Evolutionary conservation across 495 filamentous ascomycete genomes (phyloP).

Genomic region (Xanthoparmelia taractica): DNA sequence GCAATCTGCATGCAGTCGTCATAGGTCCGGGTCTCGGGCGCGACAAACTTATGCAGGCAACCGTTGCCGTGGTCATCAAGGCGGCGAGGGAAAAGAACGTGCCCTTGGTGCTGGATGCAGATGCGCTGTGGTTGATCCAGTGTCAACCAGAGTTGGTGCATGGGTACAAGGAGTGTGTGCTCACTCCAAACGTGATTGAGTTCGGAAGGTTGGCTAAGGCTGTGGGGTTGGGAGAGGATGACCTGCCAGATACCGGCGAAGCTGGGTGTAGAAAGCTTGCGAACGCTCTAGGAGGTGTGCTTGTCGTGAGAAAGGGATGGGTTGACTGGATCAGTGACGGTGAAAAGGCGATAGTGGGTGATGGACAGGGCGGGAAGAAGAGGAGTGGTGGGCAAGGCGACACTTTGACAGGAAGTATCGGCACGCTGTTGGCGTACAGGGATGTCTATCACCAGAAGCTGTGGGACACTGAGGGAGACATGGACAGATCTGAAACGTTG

Average conservation of each 20-base stretch:
- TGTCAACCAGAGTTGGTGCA: slow-evolving; percentile 67
- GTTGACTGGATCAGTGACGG: slow-evolving; percentile 84
- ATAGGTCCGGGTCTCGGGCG: slow-evolving; percentile 89
- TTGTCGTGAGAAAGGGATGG: slow-evolving; percentile 82
- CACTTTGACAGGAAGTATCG: slow-evolving; percentile 84
- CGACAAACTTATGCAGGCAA: slow-evolving; percentile 83
- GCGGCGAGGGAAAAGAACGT: slow-evolving; percentile 66
- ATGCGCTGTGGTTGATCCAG: slow-evolving; percentile 72
- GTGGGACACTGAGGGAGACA: slow-evolving; percentile 55
- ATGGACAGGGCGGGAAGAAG: slow-evolving; percentile 75
- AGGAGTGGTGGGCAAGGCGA: slow-evolving; percentile 92
- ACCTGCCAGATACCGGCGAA: slow-evolving; percentile 29
- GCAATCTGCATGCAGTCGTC: slow-evolving; percentile 84
- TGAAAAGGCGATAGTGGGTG: slow-evolving; percentile 59
- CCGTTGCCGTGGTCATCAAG: slow-evolving; percentile 67
- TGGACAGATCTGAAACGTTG: slow-evolving; percentile 56
- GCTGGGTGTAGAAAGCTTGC: slow-evolving; percentile 61
- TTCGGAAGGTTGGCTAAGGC: slow-evolving; percentile 73
- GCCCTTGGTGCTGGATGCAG: slow-evolving; percentile 86
- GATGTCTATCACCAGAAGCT: slow-evolving; percentile 73
- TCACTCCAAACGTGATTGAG: slow-evolving; percentile 93
- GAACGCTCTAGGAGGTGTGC: slow-evolving; percentile 74
- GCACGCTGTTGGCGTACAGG: slow-evolving; percentile 79
- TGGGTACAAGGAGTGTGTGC: slow-evolving; percentile 74
- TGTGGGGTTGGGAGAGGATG: slow-evolving; percentile 53